Evolutionary conservation across 2,329 filamentous ascomycete genomes (phyloP).

Genomic region (Monosporascus sp.): DNA sequence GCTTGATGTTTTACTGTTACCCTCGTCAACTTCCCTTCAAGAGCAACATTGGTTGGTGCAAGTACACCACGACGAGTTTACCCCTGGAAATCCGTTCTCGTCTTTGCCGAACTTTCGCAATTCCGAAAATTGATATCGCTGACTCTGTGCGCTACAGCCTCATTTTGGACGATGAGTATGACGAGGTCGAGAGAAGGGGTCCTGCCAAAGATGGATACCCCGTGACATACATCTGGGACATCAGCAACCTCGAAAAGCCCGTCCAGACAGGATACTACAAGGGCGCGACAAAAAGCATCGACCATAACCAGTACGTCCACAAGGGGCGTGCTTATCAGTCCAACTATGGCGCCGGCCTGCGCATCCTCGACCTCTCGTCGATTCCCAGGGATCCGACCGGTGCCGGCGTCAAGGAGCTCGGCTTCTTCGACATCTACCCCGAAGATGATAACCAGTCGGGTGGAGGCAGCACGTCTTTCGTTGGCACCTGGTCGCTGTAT

Average conservation of each 20-base stretch:
- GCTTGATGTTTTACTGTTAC: too few species aligned
- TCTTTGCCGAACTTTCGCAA: too few species aligned
- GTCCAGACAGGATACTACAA: slow-evolving; percentile 40
- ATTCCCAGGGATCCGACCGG: slow-evolving; percentile 39
- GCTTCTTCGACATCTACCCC: slow-evolving; percentile 47
- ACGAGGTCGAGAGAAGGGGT: slow-evolving; percentile 40
- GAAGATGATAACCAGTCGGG: slow-evolving; percentile 39
- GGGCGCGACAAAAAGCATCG: slow-evolving; percentile 35
- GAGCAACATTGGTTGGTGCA: too few species aligned
- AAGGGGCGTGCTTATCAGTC: slow-evolving; percentile 43
- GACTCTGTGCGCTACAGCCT: slow-evolving; percentile 20
- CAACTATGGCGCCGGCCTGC: slow-evolving; percentile 46
- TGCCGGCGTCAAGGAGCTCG: slow-evolving; percentile 39
- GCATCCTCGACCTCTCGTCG: slow-evolving; percentile 32
- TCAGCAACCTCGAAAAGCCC: slow-evolving; percentile 37
- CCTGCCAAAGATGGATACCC: slow-evolving; percentile 34
- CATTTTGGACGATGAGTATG: slow-evolving; percentile 49
- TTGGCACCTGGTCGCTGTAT: slow-evolving; percentile 44
- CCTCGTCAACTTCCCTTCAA: too few species aligned
- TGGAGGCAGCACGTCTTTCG: slow-evolving; percentile 35
- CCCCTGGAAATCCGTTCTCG: too few species aligned
- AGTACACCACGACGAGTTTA: too few species aligned
- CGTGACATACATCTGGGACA: slow-evolving; percentile 49
- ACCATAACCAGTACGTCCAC: slow-evolving; percentile 46
- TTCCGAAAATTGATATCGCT: too few species aligned